Percentiles rank a stretch among this genome's conserved stretches.
phyloP scores from a whole-genome alignment of 345 rosid species.

The Fremontodendron californicum region DNA sequence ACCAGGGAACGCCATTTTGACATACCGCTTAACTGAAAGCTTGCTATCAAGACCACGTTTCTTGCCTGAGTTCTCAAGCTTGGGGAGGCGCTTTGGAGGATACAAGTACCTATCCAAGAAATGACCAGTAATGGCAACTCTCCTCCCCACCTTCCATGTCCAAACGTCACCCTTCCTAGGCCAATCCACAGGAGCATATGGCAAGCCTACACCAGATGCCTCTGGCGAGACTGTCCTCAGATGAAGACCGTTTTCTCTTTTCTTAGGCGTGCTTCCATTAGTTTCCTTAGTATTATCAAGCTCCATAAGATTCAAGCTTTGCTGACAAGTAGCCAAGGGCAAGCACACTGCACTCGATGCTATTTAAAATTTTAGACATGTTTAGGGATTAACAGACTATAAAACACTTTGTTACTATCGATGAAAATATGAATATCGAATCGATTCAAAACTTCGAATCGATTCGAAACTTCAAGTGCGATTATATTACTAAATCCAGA shows the following conservation, averaged over 20 bases:
- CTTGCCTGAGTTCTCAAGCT: not conserved
- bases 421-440: too few relatives aligned
- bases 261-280: constrained; percentile 12
- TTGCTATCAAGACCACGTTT: constrained; percentile 17
- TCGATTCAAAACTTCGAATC: too few relatives aligned
- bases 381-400: constrained; percentile 3
- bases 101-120: constrained; percentile 61
- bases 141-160: constrained; percentile 66
- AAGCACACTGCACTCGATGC: constrained; percentile 14
- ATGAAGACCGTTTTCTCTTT: constrained; percentile 19
- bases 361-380: not conserved
- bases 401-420: not conserved
- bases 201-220: constrained; percentile 58
- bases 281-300: constrained; percentile 29
- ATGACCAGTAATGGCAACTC: constrained; percentile 34
- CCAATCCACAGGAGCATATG: constrained; percentile 69
- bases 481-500: too few relatives aligned
- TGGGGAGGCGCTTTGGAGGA: constrained; percentile 46
- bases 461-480: too few relatives aligned
- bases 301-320: constrained; percentile 32
- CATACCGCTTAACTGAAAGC: constrained; percentile 14
- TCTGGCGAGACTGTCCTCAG: constrained; percentile 41
- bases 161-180: constrained; percentile 61
- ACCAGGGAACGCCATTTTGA: not conserved
- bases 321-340: constrained; percentile 1